Percentiles rank a stretch among this genome's conserved stretches.
These are phyloP conservation scores for Biscutella laevigata DNA, from an alignment of 441 rosid species.

Conservation along the genomic window DNA sequence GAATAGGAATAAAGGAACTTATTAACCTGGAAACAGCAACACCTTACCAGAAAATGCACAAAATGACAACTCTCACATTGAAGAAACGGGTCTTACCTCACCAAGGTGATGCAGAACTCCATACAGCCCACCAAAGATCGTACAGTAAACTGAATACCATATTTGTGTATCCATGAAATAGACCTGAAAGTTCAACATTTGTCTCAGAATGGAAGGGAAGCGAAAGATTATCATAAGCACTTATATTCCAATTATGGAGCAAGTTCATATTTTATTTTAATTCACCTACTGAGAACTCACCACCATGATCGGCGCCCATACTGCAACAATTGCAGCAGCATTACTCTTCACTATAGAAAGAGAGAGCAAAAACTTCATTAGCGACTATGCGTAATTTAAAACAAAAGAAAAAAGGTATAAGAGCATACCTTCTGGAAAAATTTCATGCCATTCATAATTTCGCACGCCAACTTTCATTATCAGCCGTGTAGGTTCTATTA, in stretches of 20 bases:
- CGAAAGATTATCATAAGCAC: too few relatives aligned
- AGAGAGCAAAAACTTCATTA: slow-evolving; percentile 1
- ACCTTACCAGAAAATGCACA: slow-evolving; percentile 4
- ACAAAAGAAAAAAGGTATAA: slow-evolving; percentile 5
- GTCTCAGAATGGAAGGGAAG: not conserved
- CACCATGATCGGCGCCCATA: slow-evolving; percentile 95
- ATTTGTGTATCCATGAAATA: too few relatives aligned
- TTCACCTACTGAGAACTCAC: slow-evolving; percentile 43
- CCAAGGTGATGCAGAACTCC: slow-evolving; percentile 98
- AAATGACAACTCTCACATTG: not conserved
- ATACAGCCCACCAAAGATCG: slow-evolving; percentile 84
- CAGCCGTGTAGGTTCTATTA: slow-evolving; percentile 72
- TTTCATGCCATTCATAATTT: slow-evolving; percentile 81
- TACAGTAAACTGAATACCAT: slow-evolving; percentile 97
- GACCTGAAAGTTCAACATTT: slow-evolving; percentile 34
- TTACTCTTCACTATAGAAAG: slow-evolving; percentile 63
- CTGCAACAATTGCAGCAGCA: slow-evolving; percentile 86
- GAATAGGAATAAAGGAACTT: slow-evolving; percentile 20
- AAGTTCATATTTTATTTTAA: not conserved
- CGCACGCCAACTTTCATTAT: slow-evolving; percentile 70
- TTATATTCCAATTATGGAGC: too few relatives aligned
- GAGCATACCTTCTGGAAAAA: slow-evolving; percentile 70
- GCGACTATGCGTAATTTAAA: slow-evolving; percentile 1
- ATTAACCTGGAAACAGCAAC: slow-evolving; percentile 24
- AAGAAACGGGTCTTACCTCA: slow-evolving; percentile 46